phyloP scores from a whole-genome alignment of 805 yeast species.

The Candida wancherniae region DNA sequence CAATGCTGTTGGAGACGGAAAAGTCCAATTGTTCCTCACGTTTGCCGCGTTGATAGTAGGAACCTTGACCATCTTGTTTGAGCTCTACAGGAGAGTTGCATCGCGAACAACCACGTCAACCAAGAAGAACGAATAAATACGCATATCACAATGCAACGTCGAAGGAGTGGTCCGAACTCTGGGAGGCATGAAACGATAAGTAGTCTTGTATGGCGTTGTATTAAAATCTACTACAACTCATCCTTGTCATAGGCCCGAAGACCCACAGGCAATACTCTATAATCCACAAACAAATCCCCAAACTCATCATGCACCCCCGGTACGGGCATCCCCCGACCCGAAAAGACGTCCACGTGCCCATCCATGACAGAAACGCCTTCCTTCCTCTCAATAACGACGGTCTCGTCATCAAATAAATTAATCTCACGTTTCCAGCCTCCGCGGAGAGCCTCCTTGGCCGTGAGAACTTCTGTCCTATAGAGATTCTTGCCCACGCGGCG shows the following conservation, averaged over 20 bases:
- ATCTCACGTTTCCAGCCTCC: constrained; percentile 82
- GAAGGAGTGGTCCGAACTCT: background rate
- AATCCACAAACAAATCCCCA: constrained; percentile 22
- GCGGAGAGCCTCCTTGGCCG: constrained; percentile 60
- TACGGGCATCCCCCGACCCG: constrained; percentile 85
- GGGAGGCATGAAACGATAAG: no score
- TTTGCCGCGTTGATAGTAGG: constrained; percentile 11
- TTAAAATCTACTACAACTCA: no score
- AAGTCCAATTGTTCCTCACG: constrained; percentile 8
- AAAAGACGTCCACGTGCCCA: constrained; percentile 69
- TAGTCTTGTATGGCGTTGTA: no score
- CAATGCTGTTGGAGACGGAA: constrained; percentile 7
- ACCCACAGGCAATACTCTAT: constrained; percentile 15
- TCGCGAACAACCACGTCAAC: no score
- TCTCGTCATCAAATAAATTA: constrained; percentile 56
- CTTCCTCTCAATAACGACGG: constrained; percentile 43
- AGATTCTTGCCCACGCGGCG: constrained; percentile 71
- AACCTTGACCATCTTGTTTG: constrained; percentile 4
- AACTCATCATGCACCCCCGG: constrained; percentile 39
- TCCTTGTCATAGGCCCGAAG: constrained; percentile 7
- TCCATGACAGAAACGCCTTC: constrained; percentile 49
- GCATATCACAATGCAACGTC: no score
- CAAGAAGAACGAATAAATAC: constrained; percentile 7
- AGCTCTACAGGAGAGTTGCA: constrained; percentile 2
- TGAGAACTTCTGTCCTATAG: constrained; percentile 75